A percentile compares a stretch with the other conserved stretches of the same genome.
phyloP scores from a whole-genome alignment of 2,329 filamentous ascomycete genomes.

The Scytalidium sp. region DNA sequence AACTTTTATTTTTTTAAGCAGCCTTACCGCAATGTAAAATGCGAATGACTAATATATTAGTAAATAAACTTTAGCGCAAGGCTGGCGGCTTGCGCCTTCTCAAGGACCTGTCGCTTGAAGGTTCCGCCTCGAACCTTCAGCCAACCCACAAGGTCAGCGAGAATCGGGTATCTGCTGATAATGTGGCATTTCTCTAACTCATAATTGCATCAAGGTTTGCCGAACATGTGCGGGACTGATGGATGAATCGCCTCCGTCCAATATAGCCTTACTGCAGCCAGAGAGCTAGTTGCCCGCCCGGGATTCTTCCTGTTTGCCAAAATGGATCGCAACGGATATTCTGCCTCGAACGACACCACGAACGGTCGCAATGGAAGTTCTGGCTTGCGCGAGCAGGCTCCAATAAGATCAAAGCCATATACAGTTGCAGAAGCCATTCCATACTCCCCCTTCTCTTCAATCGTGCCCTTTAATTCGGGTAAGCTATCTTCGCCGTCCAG shows the following conservation, averaged over 20 bases:
- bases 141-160: neutral
- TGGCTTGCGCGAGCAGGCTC: slow-evolving; percentile 8
- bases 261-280: neutral
- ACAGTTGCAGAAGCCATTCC: slow-evolving; percentile 73
- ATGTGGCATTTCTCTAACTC: neutral
- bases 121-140: neutral
- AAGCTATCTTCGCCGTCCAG: slow-evolving; percentile 18
- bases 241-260: neutral
- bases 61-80: neutral
- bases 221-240: neutral
- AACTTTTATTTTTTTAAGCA: slow-evolving; percentile 4
- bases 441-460: slow-evolving; percentile 79
- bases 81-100: neutral
- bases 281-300: neutral
- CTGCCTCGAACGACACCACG: slow-evolving; percentile 13
- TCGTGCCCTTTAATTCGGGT: slow-evolving; percentile 77
- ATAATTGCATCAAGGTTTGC: neutral
- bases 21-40: neutral
- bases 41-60: neutral
- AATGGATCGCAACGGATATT: slow-evolving; percentile 24
- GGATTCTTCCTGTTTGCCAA: slow-evolving; percentile 4
- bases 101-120: neutral
- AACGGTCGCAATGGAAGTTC: slow-evolving; percentile 17
- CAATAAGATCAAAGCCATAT: slow-evolving; percentile 41
- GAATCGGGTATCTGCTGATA: neutral